Evolutionary conservation across 1,139 yeast genomes (phyloP), one percentile per base, ranked within the genome.

Genomic region (Geotrichum fermentans): DNA sequence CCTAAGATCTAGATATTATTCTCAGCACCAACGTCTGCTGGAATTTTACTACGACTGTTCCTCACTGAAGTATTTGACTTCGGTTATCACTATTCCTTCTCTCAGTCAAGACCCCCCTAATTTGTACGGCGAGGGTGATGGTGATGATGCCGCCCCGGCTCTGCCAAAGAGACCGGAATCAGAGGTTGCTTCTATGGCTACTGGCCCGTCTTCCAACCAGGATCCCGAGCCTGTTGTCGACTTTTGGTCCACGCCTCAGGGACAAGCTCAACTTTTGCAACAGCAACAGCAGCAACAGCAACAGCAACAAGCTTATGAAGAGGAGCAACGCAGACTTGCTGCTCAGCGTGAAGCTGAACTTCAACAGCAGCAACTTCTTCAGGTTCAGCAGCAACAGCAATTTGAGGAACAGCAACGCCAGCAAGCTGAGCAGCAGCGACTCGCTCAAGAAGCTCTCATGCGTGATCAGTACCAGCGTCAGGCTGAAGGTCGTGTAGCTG

Each of bases 41-140:
- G 94, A 88, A 58, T 88, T 92, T 59, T 92, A 87, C 69, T 87
- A 94, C 36, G 96, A 90, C 62, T 88, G 96, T 65, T 83, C 92
- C 20, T 79, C 92, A 1, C 79, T 92, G 55, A 84, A 85, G 64
- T 88, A 84, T 61, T 75, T 92, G 61, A 82, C 95, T 1, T 79
- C 90, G 45, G 75, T 92, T 64, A 83, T 92, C 43, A 83, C 94
- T 2, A 82, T 92, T 55, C 98, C 98, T 36, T 80, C 85, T 59
- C 73, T 92, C 50, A 81, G 90, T 8, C 70, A 69, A 42, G 79
- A 84, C 13, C 88, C 97, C 16, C 88, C 89, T 43, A 75, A 86
- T 55, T 71, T 79, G 52, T 70, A 74, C 33, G 73, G 69, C 30
- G 82, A 74, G 44, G 74, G 68, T 36, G 70, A 63, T 46, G 74